A percentile compares a stretch with the other conserved stretches of the same genome.
Conservation (phyloP, 164 flowering plant genomes). For the Stephania yunnanensis region DNA sequence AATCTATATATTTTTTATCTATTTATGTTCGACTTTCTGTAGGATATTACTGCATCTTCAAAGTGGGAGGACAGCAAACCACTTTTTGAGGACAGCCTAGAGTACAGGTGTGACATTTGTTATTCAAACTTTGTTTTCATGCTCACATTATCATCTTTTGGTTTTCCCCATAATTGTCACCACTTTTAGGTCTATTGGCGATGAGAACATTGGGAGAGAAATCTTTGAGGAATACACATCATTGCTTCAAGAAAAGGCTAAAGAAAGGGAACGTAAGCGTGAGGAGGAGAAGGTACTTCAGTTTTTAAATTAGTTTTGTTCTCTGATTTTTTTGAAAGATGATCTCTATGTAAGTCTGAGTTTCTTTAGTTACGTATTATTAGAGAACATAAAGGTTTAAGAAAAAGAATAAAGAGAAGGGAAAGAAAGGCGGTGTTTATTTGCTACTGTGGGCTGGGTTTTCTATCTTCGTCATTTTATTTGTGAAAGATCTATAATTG, state of each 20-base stretch:
- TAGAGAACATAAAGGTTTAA: too few species aligned
- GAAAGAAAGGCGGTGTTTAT: too few species aligned
- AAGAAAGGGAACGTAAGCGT: constrained; percentile 88
- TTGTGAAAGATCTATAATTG: too few species aligned
- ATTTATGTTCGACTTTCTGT: constrained; percentile 3
- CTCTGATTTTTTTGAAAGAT: background rate
- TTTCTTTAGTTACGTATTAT: too few species aligned
- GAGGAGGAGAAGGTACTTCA: constrained; percentile 86
- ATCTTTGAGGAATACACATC: constrained; percentile 71
- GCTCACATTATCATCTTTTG: background rate
- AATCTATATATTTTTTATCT: too few species aligned
- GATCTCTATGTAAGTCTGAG: background rate
- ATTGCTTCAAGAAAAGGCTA: constrained; percentile 71
- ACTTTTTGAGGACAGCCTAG: constrained; percentile 77
- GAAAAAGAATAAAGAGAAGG: too few species aligned
- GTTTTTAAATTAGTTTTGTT: background rate
- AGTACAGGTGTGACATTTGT: constrained; percentile 50
- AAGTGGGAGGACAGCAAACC: constrained; percentile 74
- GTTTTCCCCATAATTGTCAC: background rate
- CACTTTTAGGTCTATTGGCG: constrained; percentile 52
- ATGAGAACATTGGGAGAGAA: constrained; percentile 52
- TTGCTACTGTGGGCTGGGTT: too few species aligned
- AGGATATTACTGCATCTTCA: constrained; percentile 80
- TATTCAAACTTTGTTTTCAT: background rate
- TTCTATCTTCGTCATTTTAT: too few species aligned